phyloP scores from a whole-genome alignment of 352 stramenopile genomes.

The Aphanomyces astaci region DNA sequence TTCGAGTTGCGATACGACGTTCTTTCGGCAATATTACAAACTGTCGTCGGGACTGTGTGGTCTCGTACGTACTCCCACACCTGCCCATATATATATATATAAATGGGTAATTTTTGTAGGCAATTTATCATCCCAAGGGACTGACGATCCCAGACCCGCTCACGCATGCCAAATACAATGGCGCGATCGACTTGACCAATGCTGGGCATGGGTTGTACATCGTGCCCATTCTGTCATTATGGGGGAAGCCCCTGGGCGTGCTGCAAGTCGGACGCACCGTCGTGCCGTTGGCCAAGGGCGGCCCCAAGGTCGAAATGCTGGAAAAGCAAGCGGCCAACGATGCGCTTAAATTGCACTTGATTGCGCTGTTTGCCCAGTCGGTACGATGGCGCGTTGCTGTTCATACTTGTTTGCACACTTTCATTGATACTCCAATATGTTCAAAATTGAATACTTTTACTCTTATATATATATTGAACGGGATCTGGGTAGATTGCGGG shows the following conservation, averaged over 20 bases:
- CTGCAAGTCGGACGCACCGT: conserved; percentile 52
- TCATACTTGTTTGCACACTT: no score
- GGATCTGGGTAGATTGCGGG: conserved; percentile 40
- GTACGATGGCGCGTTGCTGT: no score
- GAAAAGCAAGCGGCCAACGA: conserved; percentile 43
- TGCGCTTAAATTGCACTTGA: conserved; percentile 42
- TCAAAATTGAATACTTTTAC: no score
- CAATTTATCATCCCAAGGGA: conserved; percentile 7
- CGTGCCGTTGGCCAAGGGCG: neutral
- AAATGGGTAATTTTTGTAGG: neutral
- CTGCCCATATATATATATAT: neutral
- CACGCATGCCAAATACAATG: conserved; percentile 52
- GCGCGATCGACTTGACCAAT: conserved; percentile 55
- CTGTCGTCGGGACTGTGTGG: conserved; percentile 51
- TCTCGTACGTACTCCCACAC: conserved; percentile 24
- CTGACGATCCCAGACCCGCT: conserved; percentile 38
- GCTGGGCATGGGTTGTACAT: conserved; percentile 53
- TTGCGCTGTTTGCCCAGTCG: conserved; percentile 43
- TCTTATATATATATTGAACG: no score
- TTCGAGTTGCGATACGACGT: conserved; percentile 12
- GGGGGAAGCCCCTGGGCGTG: conserved; percentile 43
- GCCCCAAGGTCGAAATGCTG: conserved; percentile 33
- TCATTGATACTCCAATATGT: no score
- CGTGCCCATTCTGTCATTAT: conserved; percentile 44
- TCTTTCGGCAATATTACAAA: conserved; percentile 54